Evolutionary conservation across 2,329 filamentous ascomycete genomes (phyloP), one percentile per base, ranked within the genome.

Genomic region (Erysiphe pisi): DNA sequence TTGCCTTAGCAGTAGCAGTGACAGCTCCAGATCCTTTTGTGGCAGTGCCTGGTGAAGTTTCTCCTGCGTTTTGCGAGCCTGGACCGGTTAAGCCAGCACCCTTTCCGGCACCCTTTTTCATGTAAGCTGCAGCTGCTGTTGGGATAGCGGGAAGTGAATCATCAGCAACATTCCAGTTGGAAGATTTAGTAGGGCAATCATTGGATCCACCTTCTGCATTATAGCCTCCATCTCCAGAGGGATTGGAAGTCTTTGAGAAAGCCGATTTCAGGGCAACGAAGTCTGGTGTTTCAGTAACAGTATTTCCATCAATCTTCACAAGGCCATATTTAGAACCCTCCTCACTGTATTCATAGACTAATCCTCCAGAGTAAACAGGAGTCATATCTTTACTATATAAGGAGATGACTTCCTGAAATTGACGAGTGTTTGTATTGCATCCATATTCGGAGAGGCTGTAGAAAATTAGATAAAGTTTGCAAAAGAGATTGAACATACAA

Each of bases 301-400:
- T 82, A 56, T 77, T 77, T 77, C 82, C 83, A 12, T 80, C 52
- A 78, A 81, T 80, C 28, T 78, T 78, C 40, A 82, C 81, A 36
- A 82, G 79, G 79, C 94, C 94, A 83, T 89, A 98, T 73, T 90
- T 86, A 84, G 90, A 93, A 78, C 87, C 86, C 84, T 95, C 93
- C 81, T 91, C 85, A 16, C 91, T 90, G 86, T 97, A 99, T 84
- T 99, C 94, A 85, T 97, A 99, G 83, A 97, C 91, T 52, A 99
- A 88, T 83, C 94, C 95, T 81, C 95, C 94, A 63, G 94, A 97
- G 87, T 97, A 98, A 81, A 97, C 93, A 25, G 83, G 80, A 4
- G 91, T 93, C 94, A 98, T 98, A 78, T 97, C 83, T 31, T 83
- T 84, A 84, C 85, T 88, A 90, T 97, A 98, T 77, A 99, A 86